A percentile compares a stretch with the other conserved stretches of the same genome.
phyloP scores from a whole-genome alignment of 768 basidiomycete species.

The Coprinopsis strossmayeri region DNA sequence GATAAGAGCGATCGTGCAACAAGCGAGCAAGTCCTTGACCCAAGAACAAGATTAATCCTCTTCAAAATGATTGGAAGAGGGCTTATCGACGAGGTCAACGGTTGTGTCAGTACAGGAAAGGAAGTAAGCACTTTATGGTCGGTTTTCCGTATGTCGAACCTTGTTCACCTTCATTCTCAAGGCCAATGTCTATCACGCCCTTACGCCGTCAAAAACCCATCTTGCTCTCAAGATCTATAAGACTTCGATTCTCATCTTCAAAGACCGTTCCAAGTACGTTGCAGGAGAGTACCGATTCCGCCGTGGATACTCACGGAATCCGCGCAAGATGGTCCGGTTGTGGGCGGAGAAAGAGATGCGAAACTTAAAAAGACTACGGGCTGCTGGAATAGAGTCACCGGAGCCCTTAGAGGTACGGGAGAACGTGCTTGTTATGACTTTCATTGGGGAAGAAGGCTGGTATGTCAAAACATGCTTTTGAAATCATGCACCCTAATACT shows the following conservation, averaged over 20 bases:
- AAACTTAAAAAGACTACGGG: constrained; percentile 77
- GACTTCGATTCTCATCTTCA: constrained; percentile 95
- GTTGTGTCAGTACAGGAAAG: constrained; percentile 97
- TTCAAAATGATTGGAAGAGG: constrained; percentile 96
- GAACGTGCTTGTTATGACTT: constrained; percentile 95
- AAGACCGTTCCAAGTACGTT: constrained; percentile 95
- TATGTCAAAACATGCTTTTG: constrained; percentile 29
- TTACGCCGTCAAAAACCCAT: constrained; percentile 48
- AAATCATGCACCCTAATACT: constrained; percentile 13
- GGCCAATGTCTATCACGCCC: constrained; percentile 97
- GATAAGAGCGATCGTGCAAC: constrained; percentile 98
- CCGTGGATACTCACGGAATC: constrained; percentile 86
- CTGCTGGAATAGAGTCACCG: constrained; percentile 84
- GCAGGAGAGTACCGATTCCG: constrained; percentile 95
- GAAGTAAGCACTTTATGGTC: constrained; percentile 70
- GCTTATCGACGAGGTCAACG: constrained; percentile 84
- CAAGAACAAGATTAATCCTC: constrained; percentile 87
- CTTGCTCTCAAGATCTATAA: constrained; percentile 97
- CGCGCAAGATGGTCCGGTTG: constrained; percentile 95
- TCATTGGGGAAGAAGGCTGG: constrained; percentile 83
- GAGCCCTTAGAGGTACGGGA: constrained; percentile 90
- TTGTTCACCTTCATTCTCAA: constrained; percentile 21
- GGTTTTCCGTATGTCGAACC: not conserved
- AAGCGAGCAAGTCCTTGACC: constrained; percentile 94
- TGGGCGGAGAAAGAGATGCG: constrained; percentile 99